Evolutionary conservation across 139 green algal genomes (phyloP), one percentile per base, ranked within the genome.

Genomic region (Chlorella sp.): DNA sequence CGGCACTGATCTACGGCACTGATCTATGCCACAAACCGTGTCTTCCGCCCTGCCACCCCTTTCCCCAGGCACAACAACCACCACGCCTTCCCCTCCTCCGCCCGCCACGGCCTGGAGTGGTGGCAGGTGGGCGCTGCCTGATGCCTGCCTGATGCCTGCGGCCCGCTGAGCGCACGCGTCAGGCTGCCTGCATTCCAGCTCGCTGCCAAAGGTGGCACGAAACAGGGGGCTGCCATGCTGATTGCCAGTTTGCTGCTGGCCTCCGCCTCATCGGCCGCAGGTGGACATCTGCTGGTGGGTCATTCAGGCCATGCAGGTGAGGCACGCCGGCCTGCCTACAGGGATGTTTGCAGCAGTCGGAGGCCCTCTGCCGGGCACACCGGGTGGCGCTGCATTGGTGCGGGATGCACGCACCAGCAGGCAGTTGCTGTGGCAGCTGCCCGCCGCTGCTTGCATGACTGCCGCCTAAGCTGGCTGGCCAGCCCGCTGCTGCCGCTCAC

Each of bases 31-130:
- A n/a, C n/a, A n/a, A n/a, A n/a, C n/a, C n/a, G n/a, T n/a, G n/a
- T n/a, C n/a, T n/a, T n/a, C n/a, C n/a, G n/a, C n/a, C n/a, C 65
- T 44, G 30, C 34, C 32, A 23, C 65, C 12, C n/a, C 6, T 23
- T 23, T 28, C 26, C 62, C 26, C 23, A 97, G 96, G 97, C 78
- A 83, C 78, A 98, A 98, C 94, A 98, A 98, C 93, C 96, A 98
- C 88, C 96, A 98, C 83, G 93, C 93, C 9, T 97, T 97, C 80
- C 91, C 95, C 87, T 96, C 92, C 88, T 94, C 86, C 12, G 95
- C 95, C 0, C 93, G 95, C 70, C 95, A 98, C 89, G 95, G 95
- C 57, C 79, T 98, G n/a, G 92, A 98, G 90, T 94, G 88, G 90
- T 95, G 92, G 92, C 95, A 98, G 76, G 76, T 72, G 76, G 26